Base-by-base conservation (phyloP, 208 protist species). In the Plasmodiophora brassicae region DNA sequence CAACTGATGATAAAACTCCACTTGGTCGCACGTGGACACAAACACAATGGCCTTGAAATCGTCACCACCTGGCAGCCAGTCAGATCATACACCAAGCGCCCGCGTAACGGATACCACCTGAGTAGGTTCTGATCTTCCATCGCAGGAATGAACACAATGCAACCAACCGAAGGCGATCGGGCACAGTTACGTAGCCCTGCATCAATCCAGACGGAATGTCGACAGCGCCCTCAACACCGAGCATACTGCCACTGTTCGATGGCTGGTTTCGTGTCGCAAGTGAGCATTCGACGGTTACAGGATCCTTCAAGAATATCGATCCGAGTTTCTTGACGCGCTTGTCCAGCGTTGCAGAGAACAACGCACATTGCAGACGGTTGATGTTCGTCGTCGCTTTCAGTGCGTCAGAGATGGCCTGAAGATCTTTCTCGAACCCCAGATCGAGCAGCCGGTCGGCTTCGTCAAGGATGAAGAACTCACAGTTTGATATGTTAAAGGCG, bases 1-100 rank as follows among this genome's bases (percentile, higher is more conserved):
- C 35, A 96, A 87, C 46, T 50, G 89, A 87, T 95, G 93, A 88
- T 94, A 91, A 91, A 95, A 96, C 53, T 96, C 94, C 35, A 94
- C 94, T 32, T 92, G 91, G 54, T 94, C 93, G 20, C 93, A 91
- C 45, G 92, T 95, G 0, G 92, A 94, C 20, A 95, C 84, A 85
- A 96, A 96, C 28, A 96, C 94, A 44, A 96, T 89, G 71, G 94
- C 89, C 86, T 91, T 90, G 44, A 86, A 86, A 78, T 78, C 65
- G 14, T 32, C 65, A 78, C 20, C n/a, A 78, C 14, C 32, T 5
- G n/a, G n/a, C 5, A 38, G 41, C 41, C 5, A 78, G 41, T 78
- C 41, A 5, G 65, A 78, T 5, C 20, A 78, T 14, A 32, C 5
- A 32, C 5, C 20, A n/a, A 5, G 10, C n/a, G n/a, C n/a, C n/a